These are phyloP conservation scores for Rhizophora apiculata DNA, from an alignment of 345 rosid genomes.

Conservation along the genomic window DNA sequence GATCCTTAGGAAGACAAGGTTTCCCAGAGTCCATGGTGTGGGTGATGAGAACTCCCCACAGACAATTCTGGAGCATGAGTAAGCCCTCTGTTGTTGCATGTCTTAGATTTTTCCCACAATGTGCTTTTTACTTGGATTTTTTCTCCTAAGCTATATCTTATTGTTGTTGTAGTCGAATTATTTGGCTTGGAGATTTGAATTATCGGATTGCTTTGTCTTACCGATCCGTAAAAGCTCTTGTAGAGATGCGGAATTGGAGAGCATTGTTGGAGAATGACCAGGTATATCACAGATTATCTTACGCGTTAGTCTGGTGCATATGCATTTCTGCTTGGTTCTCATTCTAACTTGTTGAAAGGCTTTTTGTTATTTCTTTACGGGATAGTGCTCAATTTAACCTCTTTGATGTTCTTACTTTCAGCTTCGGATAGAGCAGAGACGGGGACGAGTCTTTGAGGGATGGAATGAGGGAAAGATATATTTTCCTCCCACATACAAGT, in stretches of 20 bases:
- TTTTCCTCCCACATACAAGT: slow-evolving; percentile 98
- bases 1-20: slow-evolving; percentile 93
- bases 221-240: slow-evolving; percentile 82
- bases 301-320: neutral
- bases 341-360: neutral
- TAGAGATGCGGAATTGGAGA: slow-evolving; percentile 98
- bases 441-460: slow-evolving; percentile 80
- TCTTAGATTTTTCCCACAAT: neutral
- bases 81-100: slow-evolving; percentile 14
- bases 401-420: slow-evolving; percentile 27
- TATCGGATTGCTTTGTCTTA: slow-evolving; percentile 86
- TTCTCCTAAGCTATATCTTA: neutral
- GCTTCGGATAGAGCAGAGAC: slow-evolving; percentile 80
- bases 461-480: slow-evolving; percentile 94
- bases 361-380: neutral
- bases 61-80: slow-evolving; percentile 87
- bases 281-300: slow-evolving; percentile 39
- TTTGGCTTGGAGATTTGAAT: slow-evolving; percentile 98
- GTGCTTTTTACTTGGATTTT: neutral
- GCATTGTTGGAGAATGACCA: slow-evolving; percentile 91
- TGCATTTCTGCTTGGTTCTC: neutral
- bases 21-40: slow-evolving; percentile 66
- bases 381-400: slow-evolving; percentile 1
- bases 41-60: slow-evolving; percentile 75
- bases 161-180: slow-evolving; percentile 58